These are phyloP conservation scores for Aspergillus persii DNA, from an alignment of 2,329 filamentous ascomycete genomes.

Conservation along the genomic window DNA sequence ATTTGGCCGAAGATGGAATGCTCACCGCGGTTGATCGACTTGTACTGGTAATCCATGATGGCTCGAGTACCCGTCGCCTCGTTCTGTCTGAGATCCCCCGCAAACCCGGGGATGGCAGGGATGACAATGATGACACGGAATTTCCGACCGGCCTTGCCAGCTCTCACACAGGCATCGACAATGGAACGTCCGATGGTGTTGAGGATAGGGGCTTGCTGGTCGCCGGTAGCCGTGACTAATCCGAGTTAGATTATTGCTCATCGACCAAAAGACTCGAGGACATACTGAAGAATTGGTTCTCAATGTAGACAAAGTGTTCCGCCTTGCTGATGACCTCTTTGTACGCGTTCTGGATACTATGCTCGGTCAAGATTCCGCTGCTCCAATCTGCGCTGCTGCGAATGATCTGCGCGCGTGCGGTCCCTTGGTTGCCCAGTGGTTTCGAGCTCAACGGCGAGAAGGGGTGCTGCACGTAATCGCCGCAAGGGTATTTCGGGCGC, in stretches of 20 bases:
- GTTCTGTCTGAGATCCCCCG: constrained; percentile 80
- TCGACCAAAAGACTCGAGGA: constrained; percentile 10
- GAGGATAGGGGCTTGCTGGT: constrained; percentile 79
- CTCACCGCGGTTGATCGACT: constrained; percentile 87
- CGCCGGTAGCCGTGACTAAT: constrained; percentile 76
- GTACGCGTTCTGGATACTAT: constrained; percentile 86
- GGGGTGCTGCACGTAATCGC: constrained; percentile 82
- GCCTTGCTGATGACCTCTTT: constrained; percentile 80
- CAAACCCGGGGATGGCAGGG: constrained; percentile 89
- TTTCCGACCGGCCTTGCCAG: constrained; percentile 77
- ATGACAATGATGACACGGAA: constrained; percentile 90
- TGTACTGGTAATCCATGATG: constrained; percentile 99
- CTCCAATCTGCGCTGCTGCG: constrained; percentile 92
- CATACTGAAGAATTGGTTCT: constrained; percentile 93
- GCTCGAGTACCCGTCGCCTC: constrained; percentile 83
- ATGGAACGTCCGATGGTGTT: constrained; percentile 88
- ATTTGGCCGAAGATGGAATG: constrained; percentile 86
- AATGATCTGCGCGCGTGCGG: constrained; percentile 79
- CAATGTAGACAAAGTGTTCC: constrained; percentile 92
- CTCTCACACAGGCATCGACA: constrained; percentile 81
- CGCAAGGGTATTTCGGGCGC: constrained; percentile 82
- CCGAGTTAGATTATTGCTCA: constrained; percentile 17
- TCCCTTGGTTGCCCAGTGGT: constrained; percentile 62
- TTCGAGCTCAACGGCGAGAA: constrained; percentile 67
- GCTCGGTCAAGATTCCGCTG: constrained; percentile 77